phyloP scores from a whole-genome alignment of 495 filamentous ascomycete species.

The Talaromyces nanjingensis region DNA sequence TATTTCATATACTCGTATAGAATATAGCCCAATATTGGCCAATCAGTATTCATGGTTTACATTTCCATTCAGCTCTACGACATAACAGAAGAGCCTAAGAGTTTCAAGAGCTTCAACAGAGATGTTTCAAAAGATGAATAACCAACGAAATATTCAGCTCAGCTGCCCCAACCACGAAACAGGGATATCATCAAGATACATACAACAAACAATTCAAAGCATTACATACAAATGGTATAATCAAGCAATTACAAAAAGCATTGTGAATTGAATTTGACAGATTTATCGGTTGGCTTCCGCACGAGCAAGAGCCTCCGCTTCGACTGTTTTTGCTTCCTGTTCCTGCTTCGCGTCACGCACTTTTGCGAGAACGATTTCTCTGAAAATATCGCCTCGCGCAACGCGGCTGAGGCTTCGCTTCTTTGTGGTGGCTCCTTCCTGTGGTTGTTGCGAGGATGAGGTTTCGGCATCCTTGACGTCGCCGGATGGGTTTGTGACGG shows the following conservation, averaged over 20 bases:
- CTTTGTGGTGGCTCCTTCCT: constrained; percentile 25
- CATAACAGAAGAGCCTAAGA: not conserved
- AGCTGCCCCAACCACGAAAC: not conserved
- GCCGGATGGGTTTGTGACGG: constrained; percentile 6
- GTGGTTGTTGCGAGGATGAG: constrained; percentile 6
- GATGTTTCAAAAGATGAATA: not conserved
- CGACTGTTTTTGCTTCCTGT: constrained; percentile 65
- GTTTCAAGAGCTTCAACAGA: too few species aligned
- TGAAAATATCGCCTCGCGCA: constrained; percentile 88
- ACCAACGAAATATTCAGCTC: not conserved
- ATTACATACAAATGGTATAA: not conserved
- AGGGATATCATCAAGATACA: constrained; percentile 9
- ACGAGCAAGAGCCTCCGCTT: constrained; percentile 43
- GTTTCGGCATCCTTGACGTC: constrained; percentile 15
- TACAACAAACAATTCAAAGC: not conserved
- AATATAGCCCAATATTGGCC: not conserved
- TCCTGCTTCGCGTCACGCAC: constrained; percentile 87
- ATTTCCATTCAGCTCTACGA: not conserved
- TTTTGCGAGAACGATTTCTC: constrained; percentile 95
- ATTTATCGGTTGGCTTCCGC: constrained; percentile 22
- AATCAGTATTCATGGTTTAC: not conserved
- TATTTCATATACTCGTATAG: not conserved
- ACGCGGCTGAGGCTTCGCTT: constrained; percentile 66
- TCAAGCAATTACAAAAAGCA: not conserved
- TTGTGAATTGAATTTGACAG: not conserved